Conservation (phyloP, 1,284 basidiomycete genomes). For the Meripilus lineatus region DNA sequence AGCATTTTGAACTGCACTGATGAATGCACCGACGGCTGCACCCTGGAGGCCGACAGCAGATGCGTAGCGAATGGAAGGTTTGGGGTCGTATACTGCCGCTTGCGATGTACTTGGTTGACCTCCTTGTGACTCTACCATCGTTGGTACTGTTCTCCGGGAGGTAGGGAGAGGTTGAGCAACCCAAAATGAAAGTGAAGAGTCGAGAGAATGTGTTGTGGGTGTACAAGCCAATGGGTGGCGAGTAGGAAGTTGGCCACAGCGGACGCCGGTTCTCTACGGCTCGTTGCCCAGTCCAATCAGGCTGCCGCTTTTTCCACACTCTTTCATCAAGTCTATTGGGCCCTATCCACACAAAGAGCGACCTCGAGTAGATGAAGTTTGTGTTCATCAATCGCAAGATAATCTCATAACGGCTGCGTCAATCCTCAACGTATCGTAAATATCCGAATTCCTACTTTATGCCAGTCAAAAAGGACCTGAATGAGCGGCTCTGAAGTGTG, state of each 20-base stretch:
- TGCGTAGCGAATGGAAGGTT: constrained; percentile 55
- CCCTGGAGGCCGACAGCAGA: constrained; percentile 62
- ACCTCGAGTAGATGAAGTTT: background rate
- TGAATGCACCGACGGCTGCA: constrained; percentile 70
- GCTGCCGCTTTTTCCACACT: background rate
- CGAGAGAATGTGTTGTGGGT: background rate
- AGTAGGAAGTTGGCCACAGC: too few relatives aligned
- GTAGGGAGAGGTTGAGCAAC: background rate
- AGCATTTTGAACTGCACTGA: constrained; percentile 84
- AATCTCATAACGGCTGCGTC: too few relatives aligned
- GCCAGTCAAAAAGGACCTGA: background rate
- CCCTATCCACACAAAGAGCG: too few relatives aligned
- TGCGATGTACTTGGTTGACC: constrained; percentile 11
- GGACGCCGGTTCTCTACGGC: background rate
- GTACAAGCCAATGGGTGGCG: too few relatives aligned
- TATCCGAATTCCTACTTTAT: too few relatives aligned
- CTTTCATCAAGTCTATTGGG: background rate
- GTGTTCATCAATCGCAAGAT: background rate
- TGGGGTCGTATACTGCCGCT: constrained; percentile 44
- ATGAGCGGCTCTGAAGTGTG: constrained; percentile 30
- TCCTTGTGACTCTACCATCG: constrained; percentile 22
- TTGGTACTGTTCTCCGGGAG: background rate
- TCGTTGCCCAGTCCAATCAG: background rate
- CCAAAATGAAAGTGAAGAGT: background rate
- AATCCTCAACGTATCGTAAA: too few relatives aligned